Evolutionary conservation across 176 grass and related monocot species (phyloP).

Genomic region (Calamus simplicifolius): DNA sequence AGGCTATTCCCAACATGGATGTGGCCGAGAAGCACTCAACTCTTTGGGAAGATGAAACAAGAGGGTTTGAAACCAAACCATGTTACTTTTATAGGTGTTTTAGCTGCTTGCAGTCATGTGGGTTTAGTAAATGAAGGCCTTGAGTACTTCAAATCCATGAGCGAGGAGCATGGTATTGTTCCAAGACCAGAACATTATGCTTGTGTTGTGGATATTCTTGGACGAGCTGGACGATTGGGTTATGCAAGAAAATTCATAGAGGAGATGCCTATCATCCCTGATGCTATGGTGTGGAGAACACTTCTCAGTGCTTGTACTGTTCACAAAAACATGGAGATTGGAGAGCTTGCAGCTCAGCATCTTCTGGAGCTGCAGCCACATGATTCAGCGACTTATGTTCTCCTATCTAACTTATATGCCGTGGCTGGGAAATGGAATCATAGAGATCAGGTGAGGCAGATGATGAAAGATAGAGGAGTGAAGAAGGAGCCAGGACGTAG

Average conservation of each 20-base stretch:
- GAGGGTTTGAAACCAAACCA: slow-evolving; percentile 50
- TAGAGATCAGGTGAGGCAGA: slow-evolving; percentile 67
- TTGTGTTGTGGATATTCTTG: slow-evolving; percentile 73
- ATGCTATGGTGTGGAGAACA: slow-evolving; percentile 72
- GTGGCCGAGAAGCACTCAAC: slow-evolving; percentile 47
- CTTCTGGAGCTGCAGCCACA: slow-evolving; percentile 56
- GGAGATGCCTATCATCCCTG: slow-evolving; percentile 51
- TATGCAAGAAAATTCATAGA: slow-evolving; percentile 54
- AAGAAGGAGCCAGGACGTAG: slow-evolving; percentile 58
- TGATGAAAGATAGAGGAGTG: slow-evolving; percentile 62
- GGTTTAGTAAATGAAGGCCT: slow-evolving; percentile 63
- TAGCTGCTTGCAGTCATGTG: slow-evolving; percentile 73
- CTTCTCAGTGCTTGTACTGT: slow-evolving; percentile 38
- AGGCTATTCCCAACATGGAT: slow-evolving; percentile 59
- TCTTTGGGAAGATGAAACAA: slow-evolving; percentile 61
- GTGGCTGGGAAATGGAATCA: slow-evolving; percentile 45
- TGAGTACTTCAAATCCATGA: slow-evolving; percentile 55
- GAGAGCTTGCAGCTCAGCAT: slow-evolving; percentile 55
- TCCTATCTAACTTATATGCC: slow-evolving; percentile 70
- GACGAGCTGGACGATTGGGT: slow-evolving; percentile 51
- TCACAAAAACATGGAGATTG: slow-evolving; percentile 58
- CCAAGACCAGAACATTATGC: slow-evolving; percentile 60
- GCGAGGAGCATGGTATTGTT: slow-evolving; percentile 25
- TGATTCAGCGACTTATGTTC: slow-evolving; percentile 33
- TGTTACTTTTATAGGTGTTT: slow-evolving; percentile 63